Base-by-base conservation (phyloP, 306 rosid species). In the Cucurbita moschata region DNA sequence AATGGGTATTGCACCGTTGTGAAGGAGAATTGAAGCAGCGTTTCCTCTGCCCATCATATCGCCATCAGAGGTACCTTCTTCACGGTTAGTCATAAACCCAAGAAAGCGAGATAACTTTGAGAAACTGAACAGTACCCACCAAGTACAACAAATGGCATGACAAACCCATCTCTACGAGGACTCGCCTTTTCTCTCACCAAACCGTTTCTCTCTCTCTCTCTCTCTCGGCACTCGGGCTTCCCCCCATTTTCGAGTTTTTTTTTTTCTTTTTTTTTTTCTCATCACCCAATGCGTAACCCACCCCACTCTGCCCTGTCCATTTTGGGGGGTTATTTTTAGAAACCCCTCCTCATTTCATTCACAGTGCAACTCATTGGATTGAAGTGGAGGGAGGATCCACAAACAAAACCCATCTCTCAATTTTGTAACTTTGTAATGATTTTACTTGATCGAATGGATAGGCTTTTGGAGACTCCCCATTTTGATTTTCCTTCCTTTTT, bases 161-260 rank as follows among this genome's bases (percentile, higher is more conserved):
- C 49, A 71, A 7, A 6, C 53, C 54, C 71, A 70, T 70, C 59
- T 70, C 74, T 70, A 50, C 76, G 79, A 46, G 68, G 6, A 19
- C 54, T 46, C 72, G 51, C 56, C 56, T 47, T 68, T 52, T 73
- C 46, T 39, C 71, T 61, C 79, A 62, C 71, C 58, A 57, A 23
- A 30, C 56, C 56, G 55, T 68, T 56, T 73, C 46, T 39, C 46
- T 72, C 21, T 39, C 66, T 84, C 81, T n/a, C n/a, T 80, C 87
- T 54, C 75, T 21, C 4, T 78, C 79, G 80, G 77, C 80, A 72
- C 80, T 56, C 80, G 50, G 63, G 78, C 26, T 58, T 77, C 50
- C 82, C 71, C 78, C 81, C 89, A 84, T 68, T 68, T 86, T 85
- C 85, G 89, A 82, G 78, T 23, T 38, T 65, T 38, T 30, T 30